These are phyloP conservation scores for Albizia julibrissin DNA, from an alignment of 306 rosid species.

Conservation along the genomic window DNA sequence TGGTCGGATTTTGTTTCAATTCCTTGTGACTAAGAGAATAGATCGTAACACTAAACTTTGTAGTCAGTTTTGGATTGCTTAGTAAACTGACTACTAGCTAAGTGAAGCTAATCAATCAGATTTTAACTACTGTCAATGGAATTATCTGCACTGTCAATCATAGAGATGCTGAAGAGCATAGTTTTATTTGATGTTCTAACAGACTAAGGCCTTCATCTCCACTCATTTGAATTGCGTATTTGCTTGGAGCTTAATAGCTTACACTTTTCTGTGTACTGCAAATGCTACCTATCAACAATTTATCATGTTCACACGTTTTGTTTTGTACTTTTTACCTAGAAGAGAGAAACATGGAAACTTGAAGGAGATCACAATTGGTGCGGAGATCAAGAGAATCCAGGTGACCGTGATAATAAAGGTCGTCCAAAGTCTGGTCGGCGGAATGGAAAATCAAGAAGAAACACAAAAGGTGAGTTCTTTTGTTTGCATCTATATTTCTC, in stretches of 20 bases:
- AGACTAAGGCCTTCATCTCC: slow-evolving; percentile 5
- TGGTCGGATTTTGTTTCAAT: background rate
- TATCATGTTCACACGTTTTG: slow-evolving; percentile 15
- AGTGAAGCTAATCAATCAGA: background rate
- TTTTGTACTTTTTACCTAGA: slow-evolving; percentile 37
- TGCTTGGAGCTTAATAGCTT: slow-evolving; percentile 15
- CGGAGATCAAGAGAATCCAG: slow-evolving; percentile 41
- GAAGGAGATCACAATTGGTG: slow-evolving; percentile 31
- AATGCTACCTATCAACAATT: slow-evolving; percentile 1
- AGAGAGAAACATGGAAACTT: slow-evolving; percentile 47
- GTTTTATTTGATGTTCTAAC: background rate
- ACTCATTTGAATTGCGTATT: slow-evolving; percentile 8
- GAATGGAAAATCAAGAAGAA: slow-evolving; percentile 57
- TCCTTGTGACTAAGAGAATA: background rate
- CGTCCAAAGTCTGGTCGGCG: slow-evolving; percentile 48
- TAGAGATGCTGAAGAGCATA: slow-evolving; percentile 7
- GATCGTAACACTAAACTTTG: background rate
- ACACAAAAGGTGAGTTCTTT: slow-evolving; percentile 53
- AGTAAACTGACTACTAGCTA: slow-evolving; percentile 1
- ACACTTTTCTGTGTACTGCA: background rate
- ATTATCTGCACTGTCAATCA: slow-evolving; percentile 2
- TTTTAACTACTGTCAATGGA: background rate
- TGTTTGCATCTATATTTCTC: slow-evolving; percentile 1
- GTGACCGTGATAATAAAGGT: slow-evolving; percentile 43
- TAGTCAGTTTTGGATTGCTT: background rate